phyloP scores from a whole-genome alignment of 2,329 filamentous ascomycete genomes.

The Cladosporium sp. region DNA sequence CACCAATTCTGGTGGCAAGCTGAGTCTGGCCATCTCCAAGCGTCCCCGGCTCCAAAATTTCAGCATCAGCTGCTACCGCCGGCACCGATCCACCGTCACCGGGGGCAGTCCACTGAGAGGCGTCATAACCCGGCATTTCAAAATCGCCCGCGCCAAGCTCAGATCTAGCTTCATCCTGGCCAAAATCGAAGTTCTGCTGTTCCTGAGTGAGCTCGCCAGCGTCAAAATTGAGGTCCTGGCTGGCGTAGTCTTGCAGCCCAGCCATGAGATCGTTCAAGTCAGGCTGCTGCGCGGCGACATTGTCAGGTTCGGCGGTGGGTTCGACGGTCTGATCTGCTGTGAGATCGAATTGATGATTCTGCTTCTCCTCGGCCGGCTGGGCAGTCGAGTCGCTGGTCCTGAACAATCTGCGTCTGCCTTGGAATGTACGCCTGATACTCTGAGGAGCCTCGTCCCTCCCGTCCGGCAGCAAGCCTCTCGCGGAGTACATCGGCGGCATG shows the following conservation, averaged over 20 bases:
- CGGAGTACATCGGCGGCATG: slow-evolving; percentile 16
- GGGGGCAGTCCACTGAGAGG: too few relatives aligned
- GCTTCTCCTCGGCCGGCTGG: too few relatives aligned
- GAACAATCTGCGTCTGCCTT: too few relatives aligned
- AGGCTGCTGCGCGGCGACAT: not conserved
- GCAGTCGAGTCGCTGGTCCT: too few relatives aligned
- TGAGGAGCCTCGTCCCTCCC: not conserved
- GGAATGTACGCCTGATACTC: not conserved
- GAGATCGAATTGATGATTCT: too few relatives aligned
- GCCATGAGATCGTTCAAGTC: not conserved
- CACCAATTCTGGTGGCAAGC: not conserved
- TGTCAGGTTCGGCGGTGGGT: not conserved
- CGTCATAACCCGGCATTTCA: too few relatives aligned
- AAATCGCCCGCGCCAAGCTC: too few relatives aligned
- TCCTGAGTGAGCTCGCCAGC: not conserved
- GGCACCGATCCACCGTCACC: too few relatives aligned
- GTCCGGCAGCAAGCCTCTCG: slow-evolving; percentile 16
- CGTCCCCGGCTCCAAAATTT: too few relatives aligned
- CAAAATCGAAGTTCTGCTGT: slow-evolving; percentile 5
- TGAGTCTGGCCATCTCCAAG: slow-evolving; percentile 6
- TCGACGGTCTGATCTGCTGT: not conserved
- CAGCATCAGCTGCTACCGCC: too few relatives aligned
- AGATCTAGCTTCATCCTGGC: not conserved
- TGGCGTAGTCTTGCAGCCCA: not conserved
- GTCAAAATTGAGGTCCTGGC: not conserved